These are phyloP conservation scores for Aureobasidium leucospermi DNA, from an alignment of 2,329 filamentous ascomycete genomes.

Conservation along the genomic window DNA sequence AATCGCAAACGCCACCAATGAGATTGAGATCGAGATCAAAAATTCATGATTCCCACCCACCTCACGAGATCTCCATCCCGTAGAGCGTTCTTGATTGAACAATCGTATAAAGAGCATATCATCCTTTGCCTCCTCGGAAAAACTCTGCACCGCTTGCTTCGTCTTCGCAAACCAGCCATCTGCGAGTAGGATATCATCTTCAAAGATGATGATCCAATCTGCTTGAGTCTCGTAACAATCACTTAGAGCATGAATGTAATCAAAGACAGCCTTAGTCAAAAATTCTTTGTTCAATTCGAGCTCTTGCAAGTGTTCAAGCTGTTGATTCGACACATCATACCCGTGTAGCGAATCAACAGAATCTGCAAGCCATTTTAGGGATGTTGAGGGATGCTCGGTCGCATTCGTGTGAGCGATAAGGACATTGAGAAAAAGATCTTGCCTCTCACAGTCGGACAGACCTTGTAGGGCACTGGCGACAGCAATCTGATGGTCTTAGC, in stretches of 20 bases:
- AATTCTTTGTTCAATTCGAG: neutral
- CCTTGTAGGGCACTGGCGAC: too few relatives aligned
- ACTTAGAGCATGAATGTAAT: constrained; percentile 27
- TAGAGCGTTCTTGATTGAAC: constrained; percentile 28
- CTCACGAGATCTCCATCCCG: constrained; percentile 21
- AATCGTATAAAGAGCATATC: constrained; percentile 26
- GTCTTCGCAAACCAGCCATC: constrained; percentile 31
- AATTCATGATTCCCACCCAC: constrained; percentile 10
- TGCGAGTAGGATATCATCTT: constrained; percentile 32
- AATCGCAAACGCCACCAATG: neutral
- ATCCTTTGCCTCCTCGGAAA: neutral
- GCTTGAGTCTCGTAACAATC: constrained; percentile 23
- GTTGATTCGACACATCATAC: neutral
- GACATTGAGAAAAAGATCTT: too few relatives aligned
- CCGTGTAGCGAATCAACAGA: neutral
- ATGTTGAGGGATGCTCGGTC: too few relatives aligned
- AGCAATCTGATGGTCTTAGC: too few relatives aligned
- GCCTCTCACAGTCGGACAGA: too few relatives aligned
- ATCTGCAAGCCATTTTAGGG: too few relatives aligned
- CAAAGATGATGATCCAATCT: constrained; percentile 30
- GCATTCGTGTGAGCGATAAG: too few relatives aligned
- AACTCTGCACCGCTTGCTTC: neutral
- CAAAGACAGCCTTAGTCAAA: constrained; percentile 1
- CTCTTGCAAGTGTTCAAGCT: neutral
- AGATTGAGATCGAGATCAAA: neutral